Evolutionary conservation across 306 rosid genomes (phyloP), one percentile per base, ranked within the genome.

Genomic region (Bauhinia variegata): DNA sequence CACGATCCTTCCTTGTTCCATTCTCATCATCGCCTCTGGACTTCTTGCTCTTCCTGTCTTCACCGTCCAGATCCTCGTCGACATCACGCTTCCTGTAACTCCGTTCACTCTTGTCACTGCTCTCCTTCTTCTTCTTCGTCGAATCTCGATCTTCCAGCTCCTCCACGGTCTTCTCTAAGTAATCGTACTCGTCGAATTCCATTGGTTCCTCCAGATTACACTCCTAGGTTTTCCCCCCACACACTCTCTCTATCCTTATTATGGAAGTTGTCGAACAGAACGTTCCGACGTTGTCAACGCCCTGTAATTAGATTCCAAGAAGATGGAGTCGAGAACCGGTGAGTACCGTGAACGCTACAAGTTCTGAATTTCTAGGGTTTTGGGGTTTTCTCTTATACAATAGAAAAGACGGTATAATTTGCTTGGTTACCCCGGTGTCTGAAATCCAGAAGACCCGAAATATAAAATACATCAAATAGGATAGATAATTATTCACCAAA

Each of bases 151-250:
- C 90, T 6, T 86, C 91, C 42, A 44, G 79, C 59, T 86, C 97
- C 87, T 88, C 95, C 71, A 93, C 98, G 0, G 96, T 75, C 82
- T 89, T 89, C 84, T 93, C 98, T 89, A 93, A 77, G 79, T 93
- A 93, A 60, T 89, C 97, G 72, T 93, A 93, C 88, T 88, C 98
- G 81, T 89, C 98, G 74, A 93, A 93, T 28, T 90, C 99, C 99
- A 93, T 93, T 11, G 47, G 5, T 47, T 11, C 18, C 51, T 36
- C 23, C 43, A 65, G 33, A 10, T 6, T 41, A 48, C 47, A 41
- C 12, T 9, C 47, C 1, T 8, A 8, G 41, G 41, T 36, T 36
- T 8, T 8, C 8, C 41, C 1, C 8, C 7, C 9, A n/a, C n/a
- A n/a, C n/a, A n/a, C n/a, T n/a, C n/a, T 36, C 28, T 23, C 28